Evolutionary conservation across 2,329 filamentous ascomycete species (phyloP).

Genomic region (Xylaria hypoxylon): DNA sequence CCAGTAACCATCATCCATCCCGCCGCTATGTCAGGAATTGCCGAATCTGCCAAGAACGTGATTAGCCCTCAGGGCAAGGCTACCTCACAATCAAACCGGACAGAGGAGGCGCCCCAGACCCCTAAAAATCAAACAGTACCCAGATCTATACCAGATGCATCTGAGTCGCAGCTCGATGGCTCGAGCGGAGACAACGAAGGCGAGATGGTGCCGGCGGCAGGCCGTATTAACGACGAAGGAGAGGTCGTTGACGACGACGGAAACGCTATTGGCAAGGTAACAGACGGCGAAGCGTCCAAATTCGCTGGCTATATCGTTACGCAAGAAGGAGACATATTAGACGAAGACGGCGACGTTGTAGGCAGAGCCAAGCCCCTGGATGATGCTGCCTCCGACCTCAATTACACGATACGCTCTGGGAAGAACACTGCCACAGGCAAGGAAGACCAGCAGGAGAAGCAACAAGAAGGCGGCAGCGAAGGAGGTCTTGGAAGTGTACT

Average conservation of each 20-base stretch:
- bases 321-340: conserved; percentile 52
- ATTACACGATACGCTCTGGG: conserved; percentile 48
- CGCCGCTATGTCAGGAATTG: conserved; percentile 48
- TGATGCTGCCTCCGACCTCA: conserved; percentile 48
- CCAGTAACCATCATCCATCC: conserved; percentile 46
- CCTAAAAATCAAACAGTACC: conserved; percentile 42
- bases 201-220: conserved; percentile 53
- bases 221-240: conserved; percentile 64
- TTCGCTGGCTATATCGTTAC: conserved; percentile 52
- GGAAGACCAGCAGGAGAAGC: neutral
- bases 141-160: conserved; percentile 47
- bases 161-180: conserved; percentile 38
- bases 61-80: conserved; percentile 39
- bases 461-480: conserved; percentile 22
- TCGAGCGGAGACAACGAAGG: conserved; percentile 47
- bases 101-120: conserved; percentile 35
- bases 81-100: conserved; percentile 31
- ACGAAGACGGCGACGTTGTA: conserved; percentile 49
- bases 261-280: conserved; percentile 59
- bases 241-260: conserved; percentile 67
- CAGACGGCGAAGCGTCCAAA: conserved; percentile 47
- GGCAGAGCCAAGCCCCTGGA: conserved; percentile 52
- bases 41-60: conserved; percentile 41
- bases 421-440: conserved; percentile 34
- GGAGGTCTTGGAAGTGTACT: conserved; percentile 42